phyloP scores from a whole-genome alignment of 2,329 filamentous ascomycete genomes.

The Pyrenophora graminea region DNA sequence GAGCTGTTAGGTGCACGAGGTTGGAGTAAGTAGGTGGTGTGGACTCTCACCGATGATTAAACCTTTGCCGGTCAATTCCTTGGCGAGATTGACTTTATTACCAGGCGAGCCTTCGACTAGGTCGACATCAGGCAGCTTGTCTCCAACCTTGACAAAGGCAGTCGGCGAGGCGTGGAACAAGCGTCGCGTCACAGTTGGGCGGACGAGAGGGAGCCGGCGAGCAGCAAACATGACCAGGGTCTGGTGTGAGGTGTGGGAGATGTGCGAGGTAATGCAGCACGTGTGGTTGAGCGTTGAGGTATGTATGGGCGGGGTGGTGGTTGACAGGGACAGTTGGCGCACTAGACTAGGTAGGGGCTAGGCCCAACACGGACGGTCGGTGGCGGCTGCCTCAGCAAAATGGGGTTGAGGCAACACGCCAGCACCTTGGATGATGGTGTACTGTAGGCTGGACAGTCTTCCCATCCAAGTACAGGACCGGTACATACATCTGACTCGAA shows the following conservation, averaged over 20 bases:
- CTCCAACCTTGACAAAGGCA: constrained; percentile 73
- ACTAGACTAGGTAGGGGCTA: neutral
- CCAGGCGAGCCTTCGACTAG: constrained; percentile 85
- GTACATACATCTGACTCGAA: too few species aligned
- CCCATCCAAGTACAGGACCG: too few species aligned
- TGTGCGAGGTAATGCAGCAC: constrained; percentile 7
- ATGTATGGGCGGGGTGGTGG: neutral
- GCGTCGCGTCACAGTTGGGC: constrained; percentile 27
- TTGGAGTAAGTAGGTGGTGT: constrained; percentile 7
- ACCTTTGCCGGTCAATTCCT: constrained; percentile 74
- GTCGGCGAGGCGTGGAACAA: constrained; percentile 68
- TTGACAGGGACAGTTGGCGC: constrained; percentile 14
- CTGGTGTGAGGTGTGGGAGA: neutral
- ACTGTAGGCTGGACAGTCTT: too few species aligned
- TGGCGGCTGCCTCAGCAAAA: too few species aligned
- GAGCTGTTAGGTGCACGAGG: constrained; percentile 10
- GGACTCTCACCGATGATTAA: constrained; percentile 65
- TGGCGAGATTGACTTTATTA: constrained; percentile 85
- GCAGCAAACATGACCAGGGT: constrained; percentile 31
- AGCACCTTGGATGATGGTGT: too few species aligned
- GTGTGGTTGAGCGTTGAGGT: neutral
- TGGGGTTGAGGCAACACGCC: too few species aligned
- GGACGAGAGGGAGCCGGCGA: constrained; percentile 34
- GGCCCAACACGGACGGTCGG: too few species aligned
- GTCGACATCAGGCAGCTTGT: constrained; percentile 75